Conservation (phyloP, 2,329 filamentous ascomycete species). For the Cladosporium sp. region DNA sequence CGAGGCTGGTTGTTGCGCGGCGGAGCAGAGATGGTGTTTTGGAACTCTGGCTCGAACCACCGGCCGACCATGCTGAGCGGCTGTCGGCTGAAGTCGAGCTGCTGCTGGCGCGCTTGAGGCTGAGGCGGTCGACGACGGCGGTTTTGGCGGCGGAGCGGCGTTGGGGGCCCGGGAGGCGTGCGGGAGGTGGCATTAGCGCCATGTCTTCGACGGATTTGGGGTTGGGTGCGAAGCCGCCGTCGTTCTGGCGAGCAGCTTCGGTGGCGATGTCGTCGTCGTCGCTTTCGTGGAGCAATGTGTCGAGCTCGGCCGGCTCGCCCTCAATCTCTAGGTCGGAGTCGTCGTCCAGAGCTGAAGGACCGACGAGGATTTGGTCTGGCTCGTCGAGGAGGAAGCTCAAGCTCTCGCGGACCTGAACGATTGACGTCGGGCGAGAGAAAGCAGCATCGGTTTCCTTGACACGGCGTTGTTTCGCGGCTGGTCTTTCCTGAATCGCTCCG, state of each 20-base stretch:
- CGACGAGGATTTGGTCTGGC: conserved; percentile 36
- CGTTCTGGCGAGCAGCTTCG: conserved; percentile 32
- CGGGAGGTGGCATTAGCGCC: conserved; percentile 33
- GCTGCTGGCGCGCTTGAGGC: conserved; percentile 53
- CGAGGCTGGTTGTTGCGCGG: conserved; percentile 63
- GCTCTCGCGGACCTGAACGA: conserved; percentile 80
- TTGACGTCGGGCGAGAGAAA: conserved; percentile 65
- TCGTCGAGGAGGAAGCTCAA: conserved; percentile 80
- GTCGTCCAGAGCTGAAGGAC: conserved; percentile 50
- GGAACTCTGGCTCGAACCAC: conserved; percentile 51
- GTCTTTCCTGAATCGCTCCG: conserved; percentile 40
- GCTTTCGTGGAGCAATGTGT: conserved; percentile 49
- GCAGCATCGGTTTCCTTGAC: conserved; percentile 38
- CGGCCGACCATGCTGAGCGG: conserved; percentile 40
- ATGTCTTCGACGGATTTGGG: conserved; percentile 23
- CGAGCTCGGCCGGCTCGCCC: conserved; percentile 21
- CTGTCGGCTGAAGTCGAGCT: conserved; percentile 23
- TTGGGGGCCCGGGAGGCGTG: conserved; percentile 43
- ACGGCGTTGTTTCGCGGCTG: conserved; percentile 34
- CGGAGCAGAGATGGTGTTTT: conserved; percentile 71
- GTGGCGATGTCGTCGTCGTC: conserved; percentile 50
- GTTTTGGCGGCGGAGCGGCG: conserved; percentile 38
- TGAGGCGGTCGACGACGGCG: conserved; percentile 71
- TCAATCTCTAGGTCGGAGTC: conserved; percentile 41
- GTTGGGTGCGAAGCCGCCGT: conserved; percentile 35